A percentile compares a stretch with the other conserved stretches of the same genome.
phyloP scores from a whole-genome alignment of 1,139 yeast species.

The Zygotorulaspora mrakii region DNA sequence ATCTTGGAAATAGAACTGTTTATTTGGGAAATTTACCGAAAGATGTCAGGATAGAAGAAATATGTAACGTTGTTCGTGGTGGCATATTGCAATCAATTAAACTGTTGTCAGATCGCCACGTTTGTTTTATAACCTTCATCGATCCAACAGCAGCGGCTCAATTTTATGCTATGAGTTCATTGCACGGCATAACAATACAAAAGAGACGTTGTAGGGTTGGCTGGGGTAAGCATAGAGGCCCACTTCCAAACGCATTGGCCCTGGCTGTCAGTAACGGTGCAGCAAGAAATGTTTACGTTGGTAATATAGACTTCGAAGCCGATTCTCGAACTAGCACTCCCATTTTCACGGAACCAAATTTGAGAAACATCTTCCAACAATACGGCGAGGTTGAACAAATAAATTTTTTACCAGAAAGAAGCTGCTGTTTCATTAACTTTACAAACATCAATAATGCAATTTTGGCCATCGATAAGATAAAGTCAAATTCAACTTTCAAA shows the following conservation, averaged over 20 bases:
- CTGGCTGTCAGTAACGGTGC: slow-evolving; percentile 94
- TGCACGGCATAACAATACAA: slow-evolving; percentile 78
- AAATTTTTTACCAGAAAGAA: slow-evolving; percentile 74
- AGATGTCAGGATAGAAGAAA: slow-evolving; percentile 82
- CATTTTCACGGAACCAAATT: slow-evolving; percentile 45
- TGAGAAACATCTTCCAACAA: slow-evolving; percentile 70
- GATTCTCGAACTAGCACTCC: slow-evolving; percentile 27
- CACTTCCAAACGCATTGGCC: slow-evolving; percentile 73
- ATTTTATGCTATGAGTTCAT: slow-evolving; percentile 81
- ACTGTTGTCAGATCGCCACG: slow-evolving; percentile 81
- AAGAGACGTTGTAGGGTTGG: slow-evolving; percentile 81
- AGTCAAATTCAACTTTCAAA: slow-evolving; percentile 46
- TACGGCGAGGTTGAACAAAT: slow-evolving; percentile 95
- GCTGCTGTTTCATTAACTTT: slow-evolving; percentile 90
- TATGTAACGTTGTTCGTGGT: slow-evolving; percentile 91
- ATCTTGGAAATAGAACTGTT: slow-evolving; percentile 87
- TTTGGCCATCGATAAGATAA: slow-evolving; percentile 70
- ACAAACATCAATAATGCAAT: slow-evolving; percentile 85
- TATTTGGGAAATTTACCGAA: slow-evolving; percentile 85
- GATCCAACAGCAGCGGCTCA: slow-evolving; percentile 93
- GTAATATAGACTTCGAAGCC: slow-evolving; percentile 49
- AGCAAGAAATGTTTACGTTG: slow-evolving; percentile 84
- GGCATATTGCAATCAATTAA: slow-evolving; percentile 75
- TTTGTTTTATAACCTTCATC: slow-evolving; percentile 87
- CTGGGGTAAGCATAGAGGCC: slow-evolving; percentile 96